A percentile compares a stretch with the other conserved stretches of the same genome.
Evolutionary conservation across 2,329 filamentous ascomycete species (phyloP).

Genomic region (Monilinia vaccinii-corymbosi): DNA sequence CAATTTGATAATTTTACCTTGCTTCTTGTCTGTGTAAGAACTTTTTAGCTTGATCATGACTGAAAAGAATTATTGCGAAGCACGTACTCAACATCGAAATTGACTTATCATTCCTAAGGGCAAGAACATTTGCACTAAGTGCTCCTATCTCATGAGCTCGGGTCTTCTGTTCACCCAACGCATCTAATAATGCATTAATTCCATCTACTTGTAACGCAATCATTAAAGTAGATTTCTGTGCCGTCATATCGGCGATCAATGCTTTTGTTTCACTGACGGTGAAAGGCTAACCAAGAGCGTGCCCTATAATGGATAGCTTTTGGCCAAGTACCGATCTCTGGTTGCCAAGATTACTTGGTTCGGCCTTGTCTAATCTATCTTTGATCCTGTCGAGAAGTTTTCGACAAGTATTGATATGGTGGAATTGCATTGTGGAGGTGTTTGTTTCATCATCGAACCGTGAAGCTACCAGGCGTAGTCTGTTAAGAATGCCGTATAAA

Average conservation of each 20-base stretch:
- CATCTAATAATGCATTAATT: not conserved
- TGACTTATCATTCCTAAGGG: not conserved
- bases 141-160: not conserved
- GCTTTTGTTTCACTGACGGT: not conserved
- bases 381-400: not conserved
- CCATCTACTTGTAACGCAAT: not conserved
- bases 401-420: not conserved
- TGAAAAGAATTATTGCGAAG: not conserved
- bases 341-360: not conserved
- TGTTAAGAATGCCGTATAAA: not conserved
- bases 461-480: not conserved
- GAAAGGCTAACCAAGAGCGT: conserved; percentile 1
- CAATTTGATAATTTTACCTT: not conserved
- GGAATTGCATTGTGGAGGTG: not conserved
- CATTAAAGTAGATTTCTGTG: not conserved
- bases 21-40: not conserved
- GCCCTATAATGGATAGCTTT: not conserved
- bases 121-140: not conserved
- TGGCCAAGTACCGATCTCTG: not conserved
- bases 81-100: not conserved
- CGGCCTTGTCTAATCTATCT: not conserved
- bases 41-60: not conserved
- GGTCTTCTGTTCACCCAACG: not conserved
- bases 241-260: not conserved
- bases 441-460: not conserved